These are phyloP conservation scores for Cicer cuneatum DNA, from an alignment of 306 rosid species.

Conservation along the genomic window DNA sequence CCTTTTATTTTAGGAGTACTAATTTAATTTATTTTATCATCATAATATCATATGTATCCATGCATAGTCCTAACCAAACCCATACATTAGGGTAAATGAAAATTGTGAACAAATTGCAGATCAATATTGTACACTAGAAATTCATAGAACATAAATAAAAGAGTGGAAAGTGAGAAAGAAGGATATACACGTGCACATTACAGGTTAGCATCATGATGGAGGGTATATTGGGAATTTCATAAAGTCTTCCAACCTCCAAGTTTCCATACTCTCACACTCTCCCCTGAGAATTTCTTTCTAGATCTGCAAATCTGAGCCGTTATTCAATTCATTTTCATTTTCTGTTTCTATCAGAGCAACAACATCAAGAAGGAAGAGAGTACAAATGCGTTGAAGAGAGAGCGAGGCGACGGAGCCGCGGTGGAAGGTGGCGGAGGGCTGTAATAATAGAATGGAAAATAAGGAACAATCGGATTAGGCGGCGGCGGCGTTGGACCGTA, in stretches of 20 bases:
- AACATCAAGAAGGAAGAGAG: slow-evolving; percentile 41
- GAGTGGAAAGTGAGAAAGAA: background rate
- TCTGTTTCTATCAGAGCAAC: slow-evolving; percentile 48
- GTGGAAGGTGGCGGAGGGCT: slow-evolving; percentile 70
- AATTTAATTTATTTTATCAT: background rate
- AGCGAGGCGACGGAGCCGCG: slow-evolving; percentile 25
- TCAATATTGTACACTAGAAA: slow-evolving; percentile 21
- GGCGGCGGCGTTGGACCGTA: slow-evolving; percentile 84
- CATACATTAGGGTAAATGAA: background rate
- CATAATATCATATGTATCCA: background rate
- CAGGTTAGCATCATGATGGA: background rate
- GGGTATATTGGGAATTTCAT: slow-evolving; percentile 45
- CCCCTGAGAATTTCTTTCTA: slow-evolving; percentile 40
- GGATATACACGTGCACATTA: background rate
- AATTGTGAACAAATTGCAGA: slow-evolving; percentile 40
- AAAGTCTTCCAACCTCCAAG: background rate
- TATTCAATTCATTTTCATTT: slow-evolving; percentile 40
- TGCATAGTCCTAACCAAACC: background rate
- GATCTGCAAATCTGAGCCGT: slow-evolving; percentile 73
- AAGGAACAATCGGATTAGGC: slow-evolving; percentile 94
- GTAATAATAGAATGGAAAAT: slow-evolving; percentile 82
- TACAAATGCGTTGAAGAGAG: slow-evolving; percentile 28
- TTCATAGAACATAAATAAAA: background rate
- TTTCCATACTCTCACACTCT: background rate
- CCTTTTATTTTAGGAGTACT: too few species aligned